Evolutionary conservation across 2,329 filamentous ascomycete species (phyloP).

Genomic region (Hirsutella thompsonii): DNA sequence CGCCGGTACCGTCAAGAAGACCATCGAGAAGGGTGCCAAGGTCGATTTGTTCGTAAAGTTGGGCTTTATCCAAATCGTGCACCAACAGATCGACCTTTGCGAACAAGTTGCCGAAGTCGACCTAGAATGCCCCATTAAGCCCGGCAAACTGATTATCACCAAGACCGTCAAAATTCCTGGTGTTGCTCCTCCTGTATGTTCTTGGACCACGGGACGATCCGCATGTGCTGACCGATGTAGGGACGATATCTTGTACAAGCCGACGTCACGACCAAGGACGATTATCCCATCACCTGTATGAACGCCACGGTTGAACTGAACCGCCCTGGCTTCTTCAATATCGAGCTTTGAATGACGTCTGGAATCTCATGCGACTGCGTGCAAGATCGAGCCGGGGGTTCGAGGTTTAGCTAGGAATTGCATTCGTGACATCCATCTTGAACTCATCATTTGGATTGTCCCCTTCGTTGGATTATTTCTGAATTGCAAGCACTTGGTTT

Average conservation of each 20-base stretch:
- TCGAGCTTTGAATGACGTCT: slow-evolving; percentile 24
- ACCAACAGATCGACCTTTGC: slow-evolving; percentile 71
- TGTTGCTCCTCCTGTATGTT: slow-evolving; percentile 76
- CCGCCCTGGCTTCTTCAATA: slow-evolving; percentile 24
- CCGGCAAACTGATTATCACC: slow-evolving; percentile 57
- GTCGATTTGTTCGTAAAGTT: slow-evolving; percentile 84
- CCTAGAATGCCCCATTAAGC: slow-evolving; percentile 74
- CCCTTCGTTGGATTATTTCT: no score
- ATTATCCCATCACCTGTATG: slow-evolving; percentile 73
- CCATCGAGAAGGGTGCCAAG: slow-evolving; percentile 66
- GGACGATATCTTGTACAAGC: slow-evolving; percentile 84
- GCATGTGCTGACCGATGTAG: slow-evolving; percentile 28
- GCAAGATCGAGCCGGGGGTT: no score
- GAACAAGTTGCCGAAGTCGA: slow-evolving; percentile 83
- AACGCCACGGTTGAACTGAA: slow-evolving; percentile 59
- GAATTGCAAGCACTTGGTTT: not conserved
- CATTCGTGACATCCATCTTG: no score
- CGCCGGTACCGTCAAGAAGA: slow-evolving; percentile 57
- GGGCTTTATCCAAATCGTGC: slow-evolving; percentile 81
- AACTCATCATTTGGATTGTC: no score
- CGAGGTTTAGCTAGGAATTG: no score
- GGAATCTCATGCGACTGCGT: not conserved
- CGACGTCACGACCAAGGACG: slow-evolving; percentile 66
- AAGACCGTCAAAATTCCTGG: slow-evolving; percentile 78
- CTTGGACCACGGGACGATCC: no score